phyloP scores from a whole-genome alignment of 129 eudicot species.

The Flaveria trinervia region DNA sequence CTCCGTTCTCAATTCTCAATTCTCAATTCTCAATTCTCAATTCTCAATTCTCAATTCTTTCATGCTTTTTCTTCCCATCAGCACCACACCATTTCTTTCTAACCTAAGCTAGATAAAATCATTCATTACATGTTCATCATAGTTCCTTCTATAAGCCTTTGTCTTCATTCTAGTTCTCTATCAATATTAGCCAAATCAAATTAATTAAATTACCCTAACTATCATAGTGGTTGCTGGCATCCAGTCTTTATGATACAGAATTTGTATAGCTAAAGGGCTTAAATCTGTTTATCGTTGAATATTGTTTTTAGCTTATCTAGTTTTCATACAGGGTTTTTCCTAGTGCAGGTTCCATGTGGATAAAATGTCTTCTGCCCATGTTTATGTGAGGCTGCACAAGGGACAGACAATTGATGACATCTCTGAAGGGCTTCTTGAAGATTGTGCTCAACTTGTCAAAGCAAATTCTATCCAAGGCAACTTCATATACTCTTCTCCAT shows the following conservation, averaged over 20 bases:
- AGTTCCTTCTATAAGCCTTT: no score
- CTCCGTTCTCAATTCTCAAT: no score
- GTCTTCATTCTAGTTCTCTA: no score
- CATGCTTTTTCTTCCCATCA: no score
- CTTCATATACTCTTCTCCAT: constrained; percentile 14
- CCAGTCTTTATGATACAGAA: neutral
- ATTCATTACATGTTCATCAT: no score
- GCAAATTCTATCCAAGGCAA: constrained; percentile 98
- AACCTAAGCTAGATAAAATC: no score
- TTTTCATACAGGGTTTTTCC: constrained; percentile 47
- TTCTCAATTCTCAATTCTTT: no score
- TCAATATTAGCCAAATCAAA: neutral
- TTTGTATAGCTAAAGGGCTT: neutral
- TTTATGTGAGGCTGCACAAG: constrained; percentile 81
- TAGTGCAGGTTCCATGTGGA: constrained; percentile 95
- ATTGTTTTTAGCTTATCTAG: constrained; percentile 33
- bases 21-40: no score
- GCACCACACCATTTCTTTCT: no score
- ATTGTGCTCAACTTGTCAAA: constrained; percentile 95
- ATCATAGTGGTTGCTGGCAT: neutral
- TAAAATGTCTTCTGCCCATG: constrained; percentile 99
- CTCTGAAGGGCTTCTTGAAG: constrained; percentile 92
- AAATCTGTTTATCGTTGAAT: constrained; percentile 10
- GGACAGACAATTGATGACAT: constrained; percentile 89
- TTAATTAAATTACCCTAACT: neutral